phyloP scores from a whole-genome alignment of 2,329 filamentous ascomycete species.

The Coleophoma cylindrospora region DNA sequence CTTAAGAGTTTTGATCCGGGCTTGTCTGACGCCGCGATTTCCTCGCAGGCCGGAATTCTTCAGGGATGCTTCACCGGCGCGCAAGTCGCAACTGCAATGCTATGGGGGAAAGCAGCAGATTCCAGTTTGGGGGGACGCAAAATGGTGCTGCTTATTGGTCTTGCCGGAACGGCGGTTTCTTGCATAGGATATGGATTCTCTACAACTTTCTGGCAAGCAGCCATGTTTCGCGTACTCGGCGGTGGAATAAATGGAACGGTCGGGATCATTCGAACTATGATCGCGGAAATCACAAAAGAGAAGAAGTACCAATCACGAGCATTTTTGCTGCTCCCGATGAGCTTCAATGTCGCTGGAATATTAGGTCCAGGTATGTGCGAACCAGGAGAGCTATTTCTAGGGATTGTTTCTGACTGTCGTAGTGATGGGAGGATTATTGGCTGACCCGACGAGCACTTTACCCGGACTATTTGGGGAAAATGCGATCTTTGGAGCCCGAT shows the following conservation, averaged over 20 bases:
- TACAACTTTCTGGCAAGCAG: slow-evolving; percentile 49
- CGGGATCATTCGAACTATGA: slow-evolving; percentile 68
- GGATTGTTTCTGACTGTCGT: slow-evolving; percentile 1
- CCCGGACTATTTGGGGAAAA: slow-evolving; percentile 25
- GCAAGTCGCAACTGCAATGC: slow-evolving; percentile 62
- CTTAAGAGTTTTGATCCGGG: slow-evolving; percentile 51
- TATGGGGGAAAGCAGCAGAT: slow-evolving; percentile 60
- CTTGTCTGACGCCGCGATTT: slow-evolving; percentile 37
- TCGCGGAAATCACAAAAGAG: slow-evolving; percentile 64
- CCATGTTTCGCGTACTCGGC: slow-evolving; percentile 54
- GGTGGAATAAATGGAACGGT: slow-evolving; percentile 66
- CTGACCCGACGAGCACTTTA: slow-evolving; percentile 32
- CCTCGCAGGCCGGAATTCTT: slow-evolving; percentile 60
- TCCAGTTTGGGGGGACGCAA: slow-evolving; percentile 49
- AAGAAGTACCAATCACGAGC: slow-evolving; percentile 49
- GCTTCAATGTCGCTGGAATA: slow-evolving; percentile 54
- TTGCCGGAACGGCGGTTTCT: slow-evolving; percentile 56
- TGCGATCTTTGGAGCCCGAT: slow-evolving; percentile 27
- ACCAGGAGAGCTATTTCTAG: background rate
- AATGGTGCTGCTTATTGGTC: slow-evolving; percentile 55
- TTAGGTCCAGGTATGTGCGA: slow-evolving; percentile 48
- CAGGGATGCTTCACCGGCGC: slow-evolving; percentile 61
- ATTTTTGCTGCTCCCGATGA: slow-evolving; percentile 47
- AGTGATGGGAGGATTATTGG: slow-evolving; percentile 34
- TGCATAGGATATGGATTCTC: slow-evolving; percentile 65